A percentile compares a stretch with the other conserved stretches of the same genome.
Conservation (phyloP, 73 alveolate species). For the Symbiodinium natans region DNA sequence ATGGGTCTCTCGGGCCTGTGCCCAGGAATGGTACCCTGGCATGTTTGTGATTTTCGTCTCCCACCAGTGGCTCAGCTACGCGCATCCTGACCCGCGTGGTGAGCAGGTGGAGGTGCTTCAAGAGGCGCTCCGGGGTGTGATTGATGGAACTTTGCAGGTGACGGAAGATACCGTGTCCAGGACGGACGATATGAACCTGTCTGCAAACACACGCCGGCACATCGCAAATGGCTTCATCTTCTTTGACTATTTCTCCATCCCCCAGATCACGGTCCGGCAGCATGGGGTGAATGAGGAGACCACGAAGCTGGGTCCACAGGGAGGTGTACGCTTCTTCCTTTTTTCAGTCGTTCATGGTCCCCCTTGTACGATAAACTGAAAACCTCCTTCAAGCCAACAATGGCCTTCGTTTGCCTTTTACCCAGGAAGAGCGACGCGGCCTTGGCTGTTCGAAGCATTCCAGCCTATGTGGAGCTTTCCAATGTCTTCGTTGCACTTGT, state of each 20-base stretch:
- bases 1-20: too few species aligned
- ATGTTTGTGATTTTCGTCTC: not conserved
- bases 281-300: slow-evolving; percentile 22
- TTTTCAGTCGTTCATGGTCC: too few species aligned
- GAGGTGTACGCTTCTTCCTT: not conserved
- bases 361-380: too few species aligned
- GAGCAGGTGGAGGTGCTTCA: not conserved
- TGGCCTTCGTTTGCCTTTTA: not conserved
- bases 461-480: slow-evolving; percentile 33
- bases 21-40: not conserved
- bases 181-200: not conserved
- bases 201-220: not conserved
- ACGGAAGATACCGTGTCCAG: not conserved
- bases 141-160: not conserved
- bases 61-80: not conserved
- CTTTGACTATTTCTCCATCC: slow-evolving; percentile 51
- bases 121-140: not conserved
- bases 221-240: slow-evolving; percentile 35
- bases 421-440: slow-evolving; percentile 10
- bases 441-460: slow-evolving; percentile 53
- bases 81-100: not conserved
- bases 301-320: not conserved
- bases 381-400: not conserved
- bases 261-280: slow-evolving; percentile 24
- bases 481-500: not conserved